Evolutionary conservation across 2,329 filamentous ascomycete species (phyloP).

Genomic region (Aaosphaeria pasadenensis): DNA sequence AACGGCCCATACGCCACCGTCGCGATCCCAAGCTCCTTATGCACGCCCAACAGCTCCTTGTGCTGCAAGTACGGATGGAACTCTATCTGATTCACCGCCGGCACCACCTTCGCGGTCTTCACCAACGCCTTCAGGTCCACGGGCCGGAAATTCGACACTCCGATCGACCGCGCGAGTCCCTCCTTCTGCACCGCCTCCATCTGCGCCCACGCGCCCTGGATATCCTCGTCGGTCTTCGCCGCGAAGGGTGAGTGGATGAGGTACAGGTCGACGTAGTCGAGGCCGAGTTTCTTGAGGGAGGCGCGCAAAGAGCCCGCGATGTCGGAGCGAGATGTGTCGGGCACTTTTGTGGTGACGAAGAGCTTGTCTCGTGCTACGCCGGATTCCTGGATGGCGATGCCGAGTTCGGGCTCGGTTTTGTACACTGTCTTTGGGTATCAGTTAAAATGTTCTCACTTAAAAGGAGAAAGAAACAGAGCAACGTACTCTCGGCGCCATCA

Average conservation of each 20-base stretch:
- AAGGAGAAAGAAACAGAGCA: neutral
- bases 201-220: conserved; percentile 57
- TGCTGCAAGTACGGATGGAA: conserved; percentile 68
- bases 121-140: conserved; percentile 54
- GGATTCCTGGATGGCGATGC: conserved; percentile 45
- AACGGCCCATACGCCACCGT: conserved; percentile 48
- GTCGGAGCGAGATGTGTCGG: conserved; percentile 50
- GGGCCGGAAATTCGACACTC: conserved; percentile 59
- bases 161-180: conserved; percentile 60
- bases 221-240: conserved; percentile 50
- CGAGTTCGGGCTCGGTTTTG: conserved; percentile 51
- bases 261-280: conserved; percentile 64
- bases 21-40: conserved; percentile 47
- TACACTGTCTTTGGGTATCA: conserved; percentile 37
- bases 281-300: conserved; percentile 58
- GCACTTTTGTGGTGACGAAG: conserved; percentile 57
- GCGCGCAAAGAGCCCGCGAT: conserved; percentile 54
- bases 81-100: conserved; percentile 67
- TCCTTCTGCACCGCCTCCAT: conserved; percentile 59
- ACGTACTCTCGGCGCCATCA: conserved; percentile 67
- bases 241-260: conserved; percentile 63
- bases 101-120: conserved; percentile 52
- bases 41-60: conserved; percentile 54
- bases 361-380: conserved; percentile 46
- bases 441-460: neutral